Base-by-base conservation (phyloP, 305 asterid genomes). In the Rubia tinctorum region DNA sequence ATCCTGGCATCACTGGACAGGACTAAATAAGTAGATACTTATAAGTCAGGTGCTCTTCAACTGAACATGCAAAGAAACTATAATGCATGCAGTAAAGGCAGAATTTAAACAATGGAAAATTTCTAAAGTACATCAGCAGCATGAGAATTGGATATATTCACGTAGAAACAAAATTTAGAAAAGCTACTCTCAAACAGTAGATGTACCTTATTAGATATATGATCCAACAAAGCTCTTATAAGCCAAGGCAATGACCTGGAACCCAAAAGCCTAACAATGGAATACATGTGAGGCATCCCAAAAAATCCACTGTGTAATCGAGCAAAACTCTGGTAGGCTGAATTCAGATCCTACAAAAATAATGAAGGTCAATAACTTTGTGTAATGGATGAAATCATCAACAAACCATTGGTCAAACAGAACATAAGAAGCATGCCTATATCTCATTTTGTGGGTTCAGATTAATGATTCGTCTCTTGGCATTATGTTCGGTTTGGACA, bases 211-310 rank as follows among this genome's bases (percentile, higher is more conserved):
- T 88, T 95, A 60, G 99, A 95, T 62, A 90, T 79, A 75, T 90
- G 95, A 78, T 95, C 99, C 75, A 95, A 81, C 27, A 95, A 86
- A 72, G 99, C 99, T 79, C 99, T 87, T 71, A 95, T 89, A 85
- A 95, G 90, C 99, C 98, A 95, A 79, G 99, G 99, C 80, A 95
- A 82, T 71, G 99, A 92, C 87, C 97, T 88, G 44, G 98, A 87
- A 22, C 99, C 99, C 77, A 95, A 88, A 79, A 92, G 94, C 82
- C 87, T 85, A 83, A 88, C 95, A 65, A 91, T 82, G 75, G 98
- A 89, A 77, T 85, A 84, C 96, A 92, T 90, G 85, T 92, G 99
- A 83, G 98, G 94, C 82, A 89, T 84, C 78, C 99, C 99, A 73
- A 95, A 95, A 82, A 92, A 92, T 13, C 93, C 94, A 80, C 98